Evolutionary conservation across 345 rosid genomes (phyloP).

Genomic region (Rhodomyrtus tomentosa): DNA sequence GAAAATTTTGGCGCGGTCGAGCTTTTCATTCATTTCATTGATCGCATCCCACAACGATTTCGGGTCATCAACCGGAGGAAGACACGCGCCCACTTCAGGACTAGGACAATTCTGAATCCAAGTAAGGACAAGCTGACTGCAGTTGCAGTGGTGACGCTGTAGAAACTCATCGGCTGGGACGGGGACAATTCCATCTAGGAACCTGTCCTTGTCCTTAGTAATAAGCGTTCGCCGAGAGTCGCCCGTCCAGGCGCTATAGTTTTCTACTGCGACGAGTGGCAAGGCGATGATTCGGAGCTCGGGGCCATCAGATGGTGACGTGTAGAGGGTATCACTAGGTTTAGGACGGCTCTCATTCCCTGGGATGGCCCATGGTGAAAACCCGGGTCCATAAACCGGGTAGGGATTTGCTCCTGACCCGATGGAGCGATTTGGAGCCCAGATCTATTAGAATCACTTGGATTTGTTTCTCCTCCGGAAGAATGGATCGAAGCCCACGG

Average conservation of each 20-base stretch:
- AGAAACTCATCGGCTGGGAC: accelerated
- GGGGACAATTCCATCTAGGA: not conserved
- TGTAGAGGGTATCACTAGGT: accelerated
- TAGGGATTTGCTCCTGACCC: not conserved
- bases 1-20: accelerated
- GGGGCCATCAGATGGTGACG: accelerated
- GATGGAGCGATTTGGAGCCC: no score
- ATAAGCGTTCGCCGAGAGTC: not conserved
- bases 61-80: not conserved
- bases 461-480: no score
- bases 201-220: not conserved
- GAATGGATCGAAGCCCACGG: no score
- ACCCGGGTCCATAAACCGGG: not conserved
- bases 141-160: not conserved
- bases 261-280: accelerated
- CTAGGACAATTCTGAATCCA: not conserved
- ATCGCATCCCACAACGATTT: not conserved
- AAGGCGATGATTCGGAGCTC: accelerated
- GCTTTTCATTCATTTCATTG: not conserved
- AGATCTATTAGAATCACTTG: no score
- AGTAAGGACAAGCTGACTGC: not conserved
- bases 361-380: not conserved
- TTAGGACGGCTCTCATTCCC: accelerated
- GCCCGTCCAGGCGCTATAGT: not conserved
- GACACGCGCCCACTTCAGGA: accelerated